These are phyloP conservation scores for Saposhnikovia divaricata DNA, from an alignment of 129 eudicot species.

Conservation along the genomic window DNA sequence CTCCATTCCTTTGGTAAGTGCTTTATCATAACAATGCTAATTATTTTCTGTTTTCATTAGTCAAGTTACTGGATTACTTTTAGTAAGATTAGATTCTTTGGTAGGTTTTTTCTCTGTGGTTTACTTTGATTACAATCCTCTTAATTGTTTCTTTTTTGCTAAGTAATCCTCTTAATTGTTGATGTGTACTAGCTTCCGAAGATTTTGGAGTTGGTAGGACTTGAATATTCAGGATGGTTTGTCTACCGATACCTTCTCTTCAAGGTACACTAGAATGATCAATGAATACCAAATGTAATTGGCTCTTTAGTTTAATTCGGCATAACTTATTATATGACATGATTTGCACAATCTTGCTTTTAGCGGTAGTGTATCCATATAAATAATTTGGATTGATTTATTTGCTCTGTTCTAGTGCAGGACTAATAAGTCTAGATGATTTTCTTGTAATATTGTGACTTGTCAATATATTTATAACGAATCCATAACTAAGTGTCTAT, in stretches of 20 bases:
- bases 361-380: neutral
- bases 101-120: neutral
- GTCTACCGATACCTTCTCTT: constrained; percentile 97
- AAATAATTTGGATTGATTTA: neutral
- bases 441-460: too few species aligned
- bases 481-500: too few species aligned
- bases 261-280: constrained; percentile 39
- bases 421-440: too few species aligned
- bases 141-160: too few species aligned
- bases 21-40: neutral
- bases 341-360: neutral
- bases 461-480: too few species aligned
- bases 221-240: constrained; percentile 97
- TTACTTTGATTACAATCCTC: neutral
- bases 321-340: neutral
- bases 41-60: neutral
- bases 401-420: neutral
- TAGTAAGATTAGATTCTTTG: neutral
- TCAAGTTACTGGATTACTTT: neutral
- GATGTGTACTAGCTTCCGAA: constrained; percentile 68
- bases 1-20: constrained; percentile 90
- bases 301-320: neutral
- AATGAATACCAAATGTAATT: neutral
- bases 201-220: constrained; percentile 97
- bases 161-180: neutral